Percentiles rank a stretch among this genome's conserved stretches.
Evolutionary conservation across 306 rosid genomes (phyloP).

Genomic region (Corylus heterophylla): DNA sequence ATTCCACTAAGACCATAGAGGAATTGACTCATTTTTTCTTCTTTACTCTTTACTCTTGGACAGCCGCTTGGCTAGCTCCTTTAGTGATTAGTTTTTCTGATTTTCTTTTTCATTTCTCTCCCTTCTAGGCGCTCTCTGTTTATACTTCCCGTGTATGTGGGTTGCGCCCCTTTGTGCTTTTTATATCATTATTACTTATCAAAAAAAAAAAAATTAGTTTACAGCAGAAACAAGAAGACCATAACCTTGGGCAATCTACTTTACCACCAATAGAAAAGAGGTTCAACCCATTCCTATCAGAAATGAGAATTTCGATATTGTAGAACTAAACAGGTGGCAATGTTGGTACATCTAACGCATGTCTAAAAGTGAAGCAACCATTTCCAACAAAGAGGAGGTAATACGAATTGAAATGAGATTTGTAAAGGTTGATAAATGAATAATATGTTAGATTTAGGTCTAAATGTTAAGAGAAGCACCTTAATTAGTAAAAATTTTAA

Average conservation of each 20-base stretch:
- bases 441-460: constrained; percentile 1
- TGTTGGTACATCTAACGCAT: background rate
- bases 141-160: no score
- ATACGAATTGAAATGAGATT: background rate
- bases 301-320: background rate
- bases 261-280: background rate
- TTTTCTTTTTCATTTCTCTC: no score
- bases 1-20: no score
- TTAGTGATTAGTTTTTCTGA: no score
- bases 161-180: no score
- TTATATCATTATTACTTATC: no score
- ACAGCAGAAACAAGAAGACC: background rate
- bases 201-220: background rate
- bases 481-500: no score
- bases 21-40: no score
- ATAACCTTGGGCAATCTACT: background rate
- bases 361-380: background rate
- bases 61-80: no score
- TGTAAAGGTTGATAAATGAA: background rate
- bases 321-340: background rate
- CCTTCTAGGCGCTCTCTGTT: no score
- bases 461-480: constrained; percentile 9
- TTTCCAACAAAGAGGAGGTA: background rate
- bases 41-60: no score
- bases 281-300: background rate